Evolutionary conservation across 495 filamentous ascomycete species (phyloP).

Genomic region (Friedmanniomyces simplex): DNA sequence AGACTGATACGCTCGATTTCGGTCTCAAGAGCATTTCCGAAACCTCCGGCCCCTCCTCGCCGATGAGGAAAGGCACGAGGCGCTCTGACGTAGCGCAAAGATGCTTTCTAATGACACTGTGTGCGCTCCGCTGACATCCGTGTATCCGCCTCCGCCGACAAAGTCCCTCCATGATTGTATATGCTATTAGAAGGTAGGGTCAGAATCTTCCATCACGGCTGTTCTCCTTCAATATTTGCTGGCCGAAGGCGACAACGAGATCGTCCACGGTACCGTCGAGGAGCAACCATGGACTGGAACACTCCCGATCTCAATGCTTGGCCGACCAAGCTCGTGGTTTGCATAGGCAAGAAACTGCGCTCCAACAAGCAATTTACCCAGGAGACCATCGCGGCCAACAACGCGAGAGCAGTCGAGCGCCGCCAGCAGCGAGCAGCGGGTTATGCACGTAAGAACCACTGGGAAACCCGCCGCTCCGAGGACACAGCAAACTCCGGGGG

Average conservation of each 20-base stretch:
- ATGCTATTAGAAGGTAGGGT: not conserved
- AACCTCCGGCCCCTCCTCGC: too few relatives aligned
- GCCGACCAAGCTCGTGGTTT: slow-evolving; percentile 13
- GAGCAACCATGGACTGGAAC: slow-evolving; percentile 13
- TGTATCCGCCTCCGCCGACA: not conserved
- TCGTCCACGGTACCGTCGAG: too few relatives aligned
- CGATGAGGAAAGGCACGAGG: too few relatives aligned
- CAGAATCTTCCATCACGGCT: not conserved
- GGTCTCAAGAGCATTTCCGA: too few relatives aligned
- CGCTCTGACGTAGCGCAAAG: not conserved
- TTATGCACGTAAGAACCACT: slow-evolving; percentile 2
- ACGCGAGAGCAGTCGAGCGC: not conserved
- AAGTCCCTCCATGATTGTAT: not conserved
- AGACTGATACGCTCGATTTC: too few relatives aligned
- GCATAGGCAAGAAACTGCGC: slow-evolving; percentile 11
- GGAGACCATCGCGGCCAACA: slow-evolving; percentile 5
- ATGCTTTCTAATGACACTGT: not conserved
- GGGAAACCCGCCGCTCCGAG: not conserved
- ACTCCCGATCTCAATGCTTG: slow-evolving; percentile 12
- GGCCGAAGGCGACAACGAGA: too few relatives aligned
- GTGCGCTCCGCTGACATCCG: not conserved
- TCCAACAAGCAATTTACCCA: slow-evolving; percentile 13
- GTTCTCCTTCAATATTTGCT: not conserved
- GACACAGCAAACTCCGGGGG: not conserved
- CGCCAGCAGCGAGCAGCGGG: not conserved